Conservation (phyloP, 2,329 filamentous ascomycete genomes). For the Colletotrichum trifolii region DNA sequence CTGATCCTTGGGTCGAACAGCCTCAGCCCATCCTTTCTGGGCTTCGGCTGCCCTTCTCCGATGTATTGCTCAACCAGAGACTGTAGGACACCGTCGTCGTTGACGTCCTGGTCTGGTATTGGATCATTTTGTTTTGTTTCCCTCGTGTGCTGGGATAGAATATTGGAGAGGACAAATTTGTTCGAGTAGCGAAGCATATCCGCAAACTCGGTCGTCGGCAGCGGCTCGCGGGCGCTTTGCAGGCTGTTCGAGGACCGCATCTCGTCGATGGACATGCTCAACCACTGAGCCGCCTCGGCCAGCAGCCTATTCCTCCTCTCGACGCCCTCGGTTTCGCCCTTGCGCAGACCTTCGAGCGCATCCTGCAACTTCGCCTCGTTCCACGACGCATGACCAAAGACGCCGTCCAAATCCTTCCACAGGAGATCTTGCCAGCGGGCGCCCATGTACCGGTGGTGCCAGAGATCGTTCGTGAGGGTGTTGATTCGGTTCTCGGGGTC, state of each 20-base stretch:
- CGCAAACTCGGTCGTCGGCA: constrained; percentile 33
- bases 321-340: constrained; percentile 30
- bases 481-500: constrained; percentile 42
- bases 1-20: constrained; percentile 31
- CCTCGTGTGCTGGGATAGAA: constrained; percentile 32
- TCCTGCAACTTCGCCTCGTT: constrained; percentile 22
- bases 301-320: constrained; percentile 31
- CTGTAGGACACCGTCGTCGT: constrained; percentile 12
- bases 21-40: constrained; percentile 18
- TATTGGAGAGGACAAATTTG: constrained; percentile 30
- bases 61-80: constrained; percentile 34
- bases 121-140: constrained; percentile 7
- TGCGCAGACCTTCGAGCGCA: constrained; percentile 14
- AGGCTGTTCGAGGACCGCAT: constrained; percentile 30
- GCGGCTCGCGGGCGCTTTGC: constrained; percentile 25
- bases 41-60: constrained; percentile 28
- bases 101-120: background rate
- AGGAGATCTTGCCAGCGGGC: constrained; percentile 36
- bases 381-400: constrained; percentile 35
- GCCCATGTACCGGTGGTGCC: constrained; percentile 36
- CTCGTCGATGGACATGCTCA: constrained; percentile 33
- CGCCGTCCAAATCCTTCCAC: constrained; percentile 35
- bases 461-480: constrained; percentile 38
- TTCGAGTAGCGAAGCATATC: constrained; percentile 35
- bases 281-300: constrained; percentile 34